Evolutionary conservation across 202 grass and related monocot genomes (phyloP), one percentile per base, ranked within the genome.

Genomic region (Eragrostis tef): DNA sequence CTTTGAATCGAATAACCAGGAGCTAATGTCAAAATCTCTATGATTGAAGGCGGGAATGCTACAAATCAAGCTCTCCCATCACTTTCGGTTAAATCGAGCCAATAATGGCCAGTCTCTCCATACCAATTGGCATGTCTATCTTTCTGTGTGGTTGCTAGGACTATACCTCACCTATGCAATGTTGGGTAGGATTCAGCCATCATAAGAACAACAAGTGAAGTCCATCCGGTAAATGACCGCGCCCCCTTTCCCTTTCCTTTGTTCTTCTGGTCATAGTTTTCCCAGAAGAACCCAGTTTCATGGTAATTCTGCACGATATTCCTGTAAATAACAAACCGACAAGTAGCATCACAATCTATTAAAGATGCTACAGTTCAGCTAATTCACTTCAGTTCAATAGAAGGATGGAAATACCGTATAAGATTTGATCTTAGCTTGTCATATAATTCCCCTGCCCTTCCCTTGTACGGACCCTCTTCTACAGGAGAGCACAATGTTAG

Each of bases 151-250:
- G 34, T 25, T 66, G 52, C 19, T 59, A 64, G n/a, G 54, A 5
- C 81, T 53, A 64, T 43, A 59, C 58, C 75, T 90, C 84, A 95
- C 71, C 83, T 82, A 34, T 90, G 74, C 43, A 95, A 86, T 36
- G 81, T 87, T 39, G 96, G 96, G 87, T 95, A 95, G 62, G 96
- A 88, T 78, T 98, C 90, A 0, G 83, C 61, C 96, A 98, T 91
- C 75, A 95, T 98, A 67, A 98, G 78, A 78, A 98, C 88, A 45
- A 98, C 2, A 44, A 98, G 90, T 9, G 96, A 91, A 39, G 88
- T 98, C 92, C 96, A 98, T 27, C 96, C 96, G 31, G 95, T 98
- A 74, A 98, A 98, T 4, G 92, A 88, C 48, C 92, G 83, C 45
- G 86, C 82, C 57, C 96, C 96, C 85, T 98, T 91, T 63, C 96